phyloP scores from a whole-genome alignment of 2,329 filamentous ascomycete species.

The Colletotrichum lentis region DNA sequence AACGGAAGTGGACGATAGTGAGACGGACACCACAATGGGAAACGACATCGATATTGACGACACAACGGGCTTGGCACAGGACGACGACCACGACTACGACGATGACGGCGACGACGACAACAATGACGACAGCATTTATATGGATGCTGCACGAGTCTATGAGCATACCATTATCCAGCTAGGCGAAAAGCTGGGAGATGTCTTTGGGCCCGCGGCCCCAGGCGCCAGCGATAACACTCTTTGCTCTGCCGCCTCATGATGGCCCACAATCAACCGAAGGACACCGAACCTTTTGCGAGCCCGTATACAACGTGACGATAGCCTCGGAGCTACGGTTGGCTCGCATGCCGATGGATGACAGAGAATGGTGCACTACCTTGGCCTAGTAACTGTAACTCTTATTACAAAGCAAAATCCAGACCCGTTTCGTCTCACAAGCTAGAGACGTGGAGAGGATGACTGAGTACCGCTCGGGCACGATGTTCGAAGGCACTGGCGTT shows the following conservation, averaged over 20 bases:
- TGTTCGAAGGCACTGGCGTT: background rate
- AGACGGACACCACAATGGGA: conserved; percentile 41
- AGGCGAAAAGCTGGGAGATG: conserved; percentile 69
- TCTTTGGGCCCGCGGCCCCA: conserved; percentile 21
- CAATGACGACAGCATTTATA: conserved; percentile 59
- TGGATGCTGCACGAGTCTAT: conserved; percentile 80
- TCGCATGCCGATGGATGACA: background rate
- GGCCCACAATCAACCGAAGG: background rate
- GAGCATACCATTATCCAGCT: conserved; percentile 80
- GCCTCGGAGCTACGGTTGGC: background rate
- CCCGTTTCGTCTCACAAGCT: background rate
- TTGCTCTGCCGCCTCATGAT: background rate
- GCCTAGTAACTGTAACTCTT: background rate
- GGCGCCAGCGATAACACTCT: background rate
- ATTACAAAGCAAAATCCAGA: background rate
- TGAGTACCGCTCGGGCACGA: too few relatives aligned
- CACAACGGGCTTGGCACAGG: conserved; percentile 44
- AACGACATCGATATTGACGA: conserved; percentile 51
- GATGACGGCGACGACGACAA: conserved; percentile 56
- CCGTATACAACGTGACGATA: background rate
- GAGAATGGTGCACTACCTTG: background rate
- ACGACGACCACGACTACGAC: conserved; percentile 55
- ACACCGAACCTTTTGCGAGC: background rate
- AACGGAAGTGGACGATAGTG: conserved; percentile 45
- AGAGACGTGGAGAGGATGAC: background rate